phyloP scores from a whole-genome alignment of 2,329 filamentous ascomycete genomes.

The Phialophora expanda region DNA sequence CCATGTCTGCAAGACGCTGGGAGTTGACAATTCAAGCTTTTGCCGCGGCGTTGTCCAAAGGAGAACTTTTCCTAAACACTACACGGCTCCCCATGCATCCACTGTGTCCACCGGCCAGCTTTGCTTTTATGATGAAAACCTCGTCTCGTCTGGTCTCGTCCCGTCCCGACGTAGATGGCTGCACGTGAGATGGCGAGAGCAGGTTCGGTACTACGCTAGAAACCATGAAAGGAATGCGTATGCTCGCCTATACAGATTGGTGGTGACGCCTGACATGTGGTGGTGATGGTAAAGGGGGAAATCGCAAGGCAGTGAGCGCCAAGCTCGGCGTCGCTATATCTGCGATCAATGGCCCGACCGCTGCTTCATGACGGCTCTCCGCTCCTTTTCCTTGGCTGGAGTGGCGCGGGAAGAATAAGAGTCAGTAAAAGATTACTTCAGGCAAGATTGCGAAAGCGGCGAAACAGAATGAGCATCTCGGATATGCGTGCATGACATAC shows the following conservation, averaged over 20 bases:
- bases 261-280: neutral
- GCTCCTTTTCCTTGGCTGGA: constrained; percentile 69
- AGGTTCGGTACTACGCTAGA: neutral
- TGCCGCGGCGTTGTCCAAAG: neutral
- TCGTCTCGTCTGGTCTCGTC: neutral
- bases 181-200: neutral
- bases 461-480: neutral
- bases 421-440: constrained; percentile 14
- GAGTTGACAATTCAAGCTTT: neutral
- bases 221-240: constrained; percentile 15
- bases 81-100: neutral
- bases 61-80: neutral
- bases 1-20: neutral
- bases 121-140: neutral
- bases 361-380: constrained; percentile 67
- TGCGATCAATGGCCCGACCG: constrained; percentile 25
- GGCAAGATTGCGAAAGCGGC: neutral
- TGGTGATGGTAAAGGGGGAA: neutral
- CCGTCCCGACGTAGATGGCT: neutral
- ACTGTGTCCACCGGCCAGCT: neutral
- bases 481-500: constrained; percentile 54
- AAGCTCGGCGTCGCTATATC: neutral
- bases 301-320: neutral
- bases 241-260: constrained; percentile 19
- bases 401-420: constrained; percentile 24